Percentiles rank a stretch among this genome's conserved stretches.
Conservation (phyloP, 331 rosid species). For the Rhamnella rubrinervis region DNA sequence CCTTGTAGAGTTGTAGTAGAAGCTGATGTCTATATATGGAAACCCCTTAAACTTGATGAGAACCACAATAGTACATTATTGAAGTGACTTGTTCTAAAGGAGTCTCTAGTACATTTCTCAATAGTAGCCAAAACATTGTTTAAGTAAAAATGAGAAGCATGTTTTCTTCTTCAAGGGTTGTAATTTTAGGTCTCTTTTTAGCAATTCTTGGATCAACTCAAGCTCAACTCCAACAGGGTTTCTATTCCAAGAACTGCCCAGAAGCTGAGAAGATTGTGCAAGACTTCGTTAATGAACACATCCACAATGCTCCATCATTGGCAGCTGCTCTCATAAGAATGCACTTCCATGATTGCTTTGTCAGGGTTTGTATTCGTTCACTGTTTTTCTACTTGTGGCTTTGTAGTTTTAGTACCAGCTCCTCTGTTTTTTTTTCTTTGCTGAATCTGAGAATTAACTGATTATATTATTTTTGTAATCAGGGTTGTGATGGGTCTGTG, state of each 20-base stretch:
- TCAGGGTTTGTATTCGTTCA: conserved; percentile 43
- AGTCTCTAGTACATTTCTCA: background rate
- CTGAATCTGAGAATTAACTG: background rate
- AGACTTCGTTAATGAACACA: conserved; percentile 53
- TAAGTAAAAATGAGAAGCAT: conserved; percentile 39
- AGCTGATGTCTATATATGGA: conserved; percentile 28
- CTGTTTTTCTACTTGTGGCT: background rate
- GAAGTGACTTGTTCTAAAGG: conserved; percentile 13
- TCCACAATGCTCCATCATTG: conserved; percentile 66
- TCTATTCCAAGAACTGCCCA: conserved; percentile 69
- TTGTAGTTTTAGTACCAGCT: no score
- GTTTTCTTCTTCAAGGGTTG: conserved; percentile 12
- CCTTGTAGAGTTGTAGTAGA: conserved; percentile 10
- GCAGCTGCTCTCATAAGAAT: conserved; percentile 82
- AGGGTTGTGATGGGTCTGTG: conserved; percentile 96
- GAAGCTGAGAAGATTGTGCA: conserved; percentile 63
- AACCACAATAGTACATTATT: background rate
- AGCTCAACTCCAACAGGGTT: conserved; percentile 62
- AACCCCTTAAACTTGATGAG: background rate
- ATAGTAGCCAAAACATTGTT: background rate
- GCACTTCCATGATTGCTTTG: conserved; percentile 93
- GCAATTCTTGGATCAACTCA: conserved; percentile 44
- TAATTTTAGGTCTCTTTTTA: conserved; percentile 37
- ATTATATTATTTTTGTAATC: background rate
- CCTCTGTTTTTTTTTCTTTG: background rate